Evolutionary conservation across 306 rosid genomes (phyloP).

Genomic region (Astragalus membranaceus): DNA sequence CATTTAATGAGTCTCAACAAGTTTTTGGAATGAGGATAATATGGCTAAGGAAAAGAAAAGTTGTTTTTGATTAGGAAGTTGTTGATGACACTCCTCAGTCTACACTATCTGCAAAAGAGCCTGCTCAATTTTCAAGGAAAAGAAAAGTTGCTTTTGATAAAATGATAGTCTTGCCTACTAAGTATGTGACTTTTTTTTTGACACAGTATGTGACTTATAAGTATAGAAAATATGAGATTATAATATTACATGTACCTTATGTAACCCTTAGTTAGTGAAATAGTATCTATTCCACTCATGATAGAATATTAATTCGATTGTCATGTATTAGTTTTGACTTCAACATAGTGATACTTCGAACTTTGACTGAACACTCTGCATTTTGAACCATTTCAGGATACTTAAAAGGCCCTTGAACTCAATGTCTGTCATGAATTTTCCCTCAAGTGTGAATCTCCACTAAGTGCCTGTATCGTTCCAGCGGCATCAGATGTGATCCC

Average conservation of each 20-base stretch:
- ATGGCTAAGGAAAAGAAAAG: slow-evolving; percentile 16
- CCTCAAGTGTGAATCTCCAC: no score
- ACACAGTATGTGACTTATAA: no score
- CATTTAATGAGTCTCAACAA: slow-evolving; percentile 20
- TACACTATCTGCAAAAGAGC: slow-evolving; percentile 52
- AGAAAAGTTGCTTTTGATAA: slow-evolving; percentile 55
- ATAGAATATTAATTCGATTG: not conserved
- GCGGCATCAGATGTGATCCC: no score
- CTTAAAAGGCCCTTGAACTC: no score
- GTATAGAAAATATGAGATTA: not conserved
- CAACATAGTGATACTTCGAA: not conserved
- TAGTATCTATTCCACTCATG: no score
- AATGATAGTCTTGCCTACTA: slow-evolving; percentile 35
- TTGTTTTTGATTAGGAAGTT: slow-evolving; percentile 17
- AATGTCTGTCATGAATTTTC: no score
- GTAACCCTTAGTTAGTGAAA: not conserved
- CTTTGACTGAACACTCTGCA: not conserved
- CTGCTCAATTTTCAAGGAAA: slow-evolving; percentile 39
- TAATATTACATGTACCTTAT: not conserved
- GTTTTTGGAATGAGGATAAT: slow-evolving; percentile 21
- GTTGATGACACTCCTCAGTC: not conserved
- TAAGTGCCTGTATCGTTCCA: no score
- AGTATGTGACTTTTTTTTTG: no score
- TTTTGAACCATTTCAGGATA: slow-evolving; percentile 38
- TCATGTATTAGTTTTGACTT: not conserved